Conservation (phyloP, 257 asterid species). For the Striga asiatica region DNA sequence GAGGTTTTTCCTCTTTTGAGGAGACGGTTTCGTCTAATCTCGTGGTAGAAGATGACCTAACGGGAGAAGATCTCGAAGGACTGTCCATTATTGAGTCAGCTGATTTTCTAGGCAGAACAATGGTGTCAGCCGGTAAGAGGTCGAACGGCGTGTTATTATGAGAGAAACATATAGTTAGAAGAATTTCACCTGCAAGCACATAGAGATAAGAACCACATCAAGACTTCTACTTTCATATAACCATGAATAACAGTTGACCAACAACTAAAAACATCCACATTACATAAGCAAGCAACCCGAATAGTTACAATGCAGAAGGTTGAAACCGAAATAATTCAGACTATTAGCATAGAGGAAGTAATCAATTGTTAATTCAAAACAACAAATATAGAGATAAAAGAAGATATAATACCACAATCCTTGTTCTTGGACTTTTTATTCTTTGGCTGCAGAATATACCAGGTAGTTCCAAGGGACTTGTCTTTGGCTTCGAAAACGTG, state of each 20-base stretch:
- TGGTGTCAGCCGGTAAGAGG: conserved; percentile 35
- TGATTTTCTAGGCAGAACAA: conserved; percentile 28
- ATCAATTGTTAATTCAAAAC: too few species aligned
- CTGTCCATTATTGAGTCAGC: conserved; percentile 31
- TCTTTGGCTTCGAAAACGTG: conserved; percentile 71
- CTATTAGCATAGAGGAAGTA: background rate
- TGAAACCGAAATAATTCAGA: background rate
- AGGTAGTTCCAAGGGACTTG: conserved; percentile 78
- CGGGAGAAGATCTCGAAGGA: conserved; percentile 37
- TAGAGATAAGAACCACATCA: conserved; percentile 7
- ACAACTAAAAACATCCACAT: background rate
- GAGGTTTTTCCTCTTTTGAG: conserved; percentile 48
- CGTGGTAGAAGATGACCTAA: conserved; percentile 46
- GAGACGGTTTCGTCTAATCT: conserved; percentile 50
- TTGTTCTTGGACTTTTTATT: conserved; percentile 67
- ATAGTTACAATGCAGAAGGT: background rate
- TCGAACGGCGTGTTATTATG: conserved; percentile 47
- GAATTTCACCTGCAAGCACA: conserved; percentile 64
- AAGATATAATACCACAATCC: conserved; percentile 49
- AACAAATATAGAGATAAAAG: background rate
- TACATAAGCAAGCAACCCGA: background rate
- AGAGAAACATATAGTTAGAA: conserved; percentile 66
- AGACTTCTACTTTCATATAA: background rate
- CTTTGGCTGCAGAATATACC: conserved; percentile 82
- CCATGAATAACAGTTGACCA: background rate